Evolutionary conservation across 1,139 yeast species (phyloP).

Genomic region (Candida pseudoviswanathii): DNA sequence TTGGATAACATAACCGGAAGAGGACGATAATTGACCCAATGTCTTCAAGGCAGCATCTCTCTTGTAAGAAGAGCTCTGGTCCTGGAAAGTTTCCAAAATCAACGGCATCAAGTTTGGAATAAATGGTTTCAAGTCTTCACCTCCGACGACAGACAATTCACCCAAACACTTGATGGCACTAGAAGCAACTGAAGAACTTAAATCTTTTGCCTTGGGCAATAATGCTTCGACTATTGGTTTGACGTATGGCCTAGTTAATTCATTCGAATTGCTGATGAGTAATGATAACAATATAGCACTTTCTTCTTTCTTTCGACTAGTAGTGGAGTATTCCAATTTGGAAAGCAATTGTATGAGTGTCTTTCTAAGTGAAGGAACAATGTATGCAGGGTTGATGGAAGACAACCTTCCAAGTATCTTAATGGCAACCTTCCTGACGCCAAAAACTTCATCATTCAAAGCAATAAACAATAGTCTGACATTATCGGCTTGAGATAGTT

Average conservation of each 20-base stretch:
- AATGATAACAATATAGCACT: constrained; percentile 76
- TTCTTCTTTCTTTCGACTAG: constrained; percentile 82
- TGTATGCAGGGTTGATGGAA: constrained; percentile 89
- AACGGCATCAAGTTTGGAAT: constrained; percentile 82
- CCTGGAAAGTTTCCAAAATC: constrained; percentile 84
- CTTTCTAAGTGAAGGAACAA: constrained; percentile 88
- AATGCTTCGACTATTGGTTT: constrained; percentile 86
- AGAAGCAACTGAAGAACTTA: constrained; percentile 78
- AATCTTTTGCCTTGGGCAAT: constrained; percentile 73
- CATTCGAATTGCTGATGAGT: constrained; percentile 75
- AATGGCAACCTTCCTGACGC: constrained; percentile 79
- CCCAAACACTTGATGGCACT: constrained; percentile 90
- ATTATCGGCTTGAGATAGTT: constrained; percentile 90
- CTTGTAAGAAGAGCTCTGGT: constrained; percentile 82
- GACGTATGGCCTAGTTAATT: constrained; percentile 83
- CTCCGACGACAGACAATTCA: constrained; percentile 84
- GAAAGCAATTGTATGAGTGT: constrained; percentile 83
- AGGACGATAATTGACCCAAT: constrained; percentile 83
- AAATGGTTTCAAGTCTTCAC: constrained; percentile 77
- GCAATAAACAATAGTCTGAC: constrained; percentile 85
- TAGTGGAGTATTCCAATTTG: constrained; percentile 77
- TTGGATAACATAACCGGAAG: constrained; percentile 93
- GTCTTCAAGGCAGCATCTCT: constrained; percentile 89
- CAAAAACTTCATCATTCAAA: constrained; percentile 86
- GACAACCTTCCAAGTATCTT: constrained; percentile 82